A percentile compares a stretch with the other conserved stretches of the same genome.
Conservation (phyloP, 2,329 filamentous ascomycete genomes). For the Coniochaeta sp. region DNA sequence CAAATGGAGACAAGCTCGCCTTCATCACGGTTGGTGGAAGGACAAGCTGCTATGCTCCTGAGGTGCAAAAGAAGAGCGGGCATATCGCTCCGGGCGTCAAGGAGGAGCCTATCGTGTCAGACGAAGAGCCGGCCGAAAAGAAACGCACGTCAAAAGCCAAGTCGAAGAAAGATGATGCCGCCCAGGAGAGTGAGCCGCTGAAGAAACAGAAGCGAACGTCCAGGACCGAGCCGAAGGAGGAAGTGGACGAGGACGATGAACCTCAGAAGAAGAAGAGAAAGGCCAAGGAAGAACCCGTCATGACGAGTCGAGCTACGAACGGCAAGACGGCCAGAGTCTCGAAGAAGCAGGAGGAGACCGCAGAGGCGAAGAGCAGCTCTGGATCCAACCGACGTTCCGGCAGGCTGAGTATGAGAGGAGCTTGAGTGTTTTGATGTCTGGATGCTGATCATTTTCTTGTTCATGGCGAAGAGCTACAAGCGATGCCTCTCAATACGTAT, state of each 20-base stretch:
- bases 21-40: slow-evolving; percentile 86
- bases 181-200: slow-evolving; percentile 4
- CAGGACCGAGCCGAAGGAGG: slow-evolving; percentile 8
- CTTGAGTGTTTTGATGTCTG: background rate
- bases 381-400: slow-evolving; percentile 19
- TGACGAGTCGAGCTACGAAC: slow-evolving; percentile 6
- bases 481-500: background rate
- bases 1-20: slow-evolving; percentile 76
- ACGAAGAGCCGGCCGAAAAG: slow-evolving; percentile 14
- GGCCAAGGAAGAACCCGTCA: background rate
- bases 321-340: background rate
- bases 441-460: background rate
- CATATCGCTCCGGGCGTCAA: slow-evolving; percentile 33
- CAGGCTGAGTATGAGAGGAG: slow-evolving; percentile 7
- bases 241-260: slow-evolving; percentile 4
- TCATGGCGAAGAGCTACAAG: background rate
- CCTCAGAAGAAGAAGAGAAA: slow-evolving; percentile 6
- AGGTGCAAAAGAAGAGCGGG: slow-evolving; percentile 72
- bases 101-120: slow-evolving; percentile 29
- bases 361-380: background rate
- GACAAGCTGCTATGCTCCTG: slow-evolving; percentile 83
- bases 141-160: slow-evolving; percentile 18
- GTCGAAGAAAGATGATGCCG: slow-evolving; percentile 15
- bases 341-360: slow-evolving; percentile 2
- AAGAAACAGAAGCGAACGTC: slow-evolving; percentile 1